These are phyloP conservation scores for Solanum gracilifrons DNA, from an alignment of 257 asterid genomes.

Conservation along the genomic window DNA sequence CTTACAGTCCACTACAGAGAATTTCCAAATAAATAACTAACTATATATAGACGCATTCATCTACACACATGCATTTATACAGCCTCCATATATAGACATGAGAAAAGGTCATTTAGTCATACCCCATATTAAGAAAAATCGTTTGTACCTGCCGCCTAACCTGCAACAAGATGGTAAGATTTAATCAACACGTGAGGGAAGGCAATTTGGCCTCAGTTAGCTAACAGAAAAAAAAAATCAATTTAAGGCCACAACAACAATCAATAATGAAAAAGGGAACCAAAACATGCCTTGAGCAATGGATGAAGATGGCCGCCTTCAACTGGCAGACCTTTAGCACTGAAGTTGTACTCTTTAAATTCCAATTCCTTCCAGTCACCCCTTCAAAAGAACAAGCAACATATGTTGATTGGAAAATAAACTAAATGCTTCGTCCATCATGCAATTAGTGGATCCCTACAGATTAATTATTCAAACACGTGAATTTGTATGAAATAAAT, in stretches of 20 bases:
- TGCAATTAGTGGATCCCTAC: neutral
- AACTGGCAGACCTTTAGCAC: conserved; percentile 88
- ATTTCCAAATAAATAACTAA: neutral
- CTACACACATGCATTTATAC: neutral
- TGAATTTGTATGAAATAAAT: neutral
- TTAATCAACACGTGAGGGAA: neutral
- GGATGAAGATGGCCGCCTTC: conserved; percentile 98
- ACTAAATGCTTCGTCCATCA: neutral
- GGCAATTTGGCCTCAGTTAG: neutral
- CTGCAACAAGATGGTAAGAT: conserved; percentile 29
- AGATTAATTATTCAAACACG: neutral
- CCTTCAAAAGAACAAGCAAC: conserved; percentile 29
- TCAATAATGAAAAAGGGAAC: neutral
- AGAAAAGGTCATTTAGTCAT: conserved; percentile 5
- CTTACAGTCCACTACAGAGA: neutral
- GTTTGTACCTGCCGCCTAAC: conserved; percentile 76
- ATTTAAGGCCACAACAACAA: neutral
- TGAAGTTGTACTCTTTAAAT: conserved; percentile 91
- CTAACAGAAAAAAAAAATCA: neutral
- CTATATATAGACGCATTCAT: neutral
- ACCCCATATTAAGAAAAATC: conserved; percentile 96
- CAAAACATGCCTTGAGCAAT: conserved; percentile 62
- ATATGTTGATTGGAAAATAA: neutral
- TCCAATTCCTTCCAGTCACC: conserved; percentile 92
- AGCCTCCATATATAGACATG: neutral